Evolutionary conservation across 2,329 filamentous ascomycete species (phyloP), one percentile per base, ranked within the genome.

Genomic region (Cryphonectria nitschkei): DNA sequence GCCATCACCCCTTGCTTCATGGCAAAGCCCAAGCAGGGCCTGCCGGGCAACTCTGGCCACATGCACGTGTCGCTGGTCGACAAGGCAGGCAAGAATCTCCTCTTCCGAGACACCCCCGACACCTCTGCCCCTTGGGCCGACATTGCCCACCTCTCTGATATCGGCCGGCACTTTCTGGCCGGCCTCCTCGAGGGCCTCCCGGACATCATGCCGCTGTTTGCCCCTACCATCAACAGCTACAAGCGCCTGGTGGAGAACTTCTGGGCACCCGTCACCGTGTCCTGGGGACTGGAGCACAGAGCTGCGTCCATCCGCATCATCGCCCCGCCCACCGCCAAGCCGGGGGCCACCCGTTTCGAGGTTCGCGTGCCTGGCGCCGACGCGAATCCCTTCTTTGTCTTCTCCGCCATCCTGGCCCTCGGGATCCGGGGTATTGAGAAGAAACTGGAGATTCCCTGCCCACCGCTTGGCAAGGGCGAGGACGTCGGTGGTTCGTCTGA

Each of bases 201-300:
- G 2, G 94, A 98, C 78, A 89, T 98, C 75, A 99, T 99, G 96
- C 96, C 96, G 0, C 85, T 98, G 71, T 86, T 99, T 16, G 96
- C 95, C 0, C 96, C 96, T 0, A 99, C 94, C 0, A 89, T 99
- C 78, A 99, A 99, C 86, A 97, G 93, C 73, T 99, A 99, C 86
- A 99, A 99, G 83, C 91, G 96, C 3, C 87, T 99, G 0, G 96
- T 99, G 2, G 96, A 99, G 84, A 98, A 98, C 83, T 98, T 98
- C 82, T 99, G 96, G 96, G 96, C 96, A 0, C 96, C 96, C 0
- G 96, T 99, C 7, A 98, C 95, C 0, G 96, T 98, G 0, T 97
- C 94, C 0, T 99, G 96, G 96, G 96, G 96, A 0, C 84, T 98
- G 6, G 96, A 98, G 81, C 95, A 99, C 80, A 93, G 96, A 73